phyloP scores from a whole-genome alignment of 768 basidiomycete species.

The Mycena leptocephala region DNA sequence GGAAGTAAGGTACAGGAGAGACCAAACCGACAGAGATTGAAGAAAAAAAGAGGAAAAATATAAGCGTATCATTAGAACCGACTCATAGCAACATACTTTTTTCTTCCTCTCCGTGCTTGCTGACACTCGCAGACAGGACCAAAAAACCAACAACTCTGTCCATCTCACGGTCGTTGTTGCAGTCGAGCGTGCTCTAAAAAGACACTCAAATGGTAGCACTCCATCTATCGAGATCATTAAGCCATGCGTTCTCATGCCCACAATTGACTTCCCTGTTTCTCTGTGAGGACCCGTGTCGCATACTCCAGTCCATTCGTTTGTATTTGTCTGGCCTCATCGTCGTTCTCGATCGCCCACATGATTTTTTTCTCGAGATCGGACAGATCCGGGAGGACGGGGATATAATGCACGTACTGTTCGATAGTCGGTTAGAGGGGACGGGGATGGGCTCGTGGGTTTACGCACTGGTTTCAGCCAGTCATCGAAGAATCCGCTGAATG shows the following conservation, averaged over 20 bases:
- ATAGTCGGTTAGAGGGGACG: neutral
- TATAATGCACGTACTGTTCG: constrained; percentile 5
- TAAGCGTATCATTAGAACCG: no score
- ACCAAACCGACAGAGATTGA: no score
- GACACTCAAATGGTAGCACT: neutral
- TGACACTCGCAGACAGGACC: no score
- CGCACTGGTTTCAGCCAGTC: constrained; percentile 15
- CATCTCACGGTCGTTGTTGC: no score
- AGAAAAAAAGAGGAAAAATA: no score
- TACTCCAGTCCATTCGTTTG: constrained; percentile 10
- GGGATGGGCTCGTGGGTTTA: neutral
- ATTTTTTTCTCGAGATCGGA: constrained; percentile 1
- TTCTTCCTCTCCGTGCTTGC: no score
- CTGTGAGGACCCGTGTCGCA: constrained; percentile 4
- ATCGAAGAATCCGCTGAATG: neutral
- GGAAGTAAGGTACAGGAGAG: no score
- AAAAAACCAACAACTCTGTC: no score
- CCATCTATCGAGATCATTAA: neutral
- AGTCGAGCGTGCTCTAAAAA: constrained; percentile 10
- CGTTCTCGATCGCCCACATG: constrained; percentile 2
- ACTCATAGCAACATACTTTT: no score
- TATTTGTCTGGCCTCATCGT: constrained; percentile 6
- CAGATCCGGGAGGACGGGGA: neutral
- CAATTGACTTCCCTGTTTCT: neutral
- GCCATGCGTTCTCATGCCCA: neutral